Base-by-base conservation (phyloP, 23 red algal genomes). In the Agarophyton chilense region DNA sequence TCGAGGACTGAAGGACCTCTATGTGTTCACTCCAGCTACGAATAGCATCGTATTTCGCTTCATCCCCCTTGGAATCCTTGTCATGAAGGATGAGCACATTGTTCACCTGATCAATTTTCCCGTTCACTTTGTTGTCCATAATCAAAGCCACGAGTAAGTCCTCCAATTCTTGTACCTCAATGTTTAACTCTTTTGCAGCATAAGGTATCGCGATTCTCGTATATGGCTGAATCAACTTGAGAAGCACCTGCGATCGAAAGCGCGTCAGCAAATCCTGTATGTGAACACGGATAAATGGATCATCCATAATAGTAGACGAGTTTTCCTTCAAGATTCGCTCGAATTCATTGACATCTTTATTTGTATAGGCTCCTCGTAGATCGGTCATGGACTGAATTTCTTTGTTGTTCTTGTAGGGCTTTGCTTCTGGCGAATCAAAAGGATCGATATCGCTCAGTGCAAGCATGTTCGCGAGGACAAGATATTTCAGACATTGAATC, bases 401-500 rank as follows among this genome's bases (percentile, higher is more conserved):
- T 51, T 75, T 92, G 71, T 99, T 92, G 41, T 88, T 89, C 63
- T 84, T 84, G 78, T 96, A 99, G 18, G 97, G 90, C 84, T 95
- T 95, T 38, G 93, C 90, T 78, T 99, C 97, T 19, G 93, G 97
- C 33, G 93, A 94, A 49, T 95, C 93, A 57, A 99, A 99, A 0
- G 93, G 93, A 80, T 99, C 88, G 29, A 99, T 95, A 40, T 90
- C 87, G n/a, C 83, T 93, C n/a, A 89, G 36, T 8, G 89, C 77
- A 52, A 99, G 97, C 97, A 99, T 94, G 86, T 99, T 99, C 28
- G 97, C 97, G 1, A 99, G 55, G 24, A 99, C 97, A 33, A 99
- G 47, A 82, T 99, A 99, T 55, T 95, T 95, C 21, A 99, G 82
- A 54, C 90, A 95, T 28, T 93, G 89, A 68, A 99, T 91, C 65